Evolutionary conservation across 768 basidiomycete genomes (phyloP).

Genomic region (Gautieria morchelliformis): DNA sequence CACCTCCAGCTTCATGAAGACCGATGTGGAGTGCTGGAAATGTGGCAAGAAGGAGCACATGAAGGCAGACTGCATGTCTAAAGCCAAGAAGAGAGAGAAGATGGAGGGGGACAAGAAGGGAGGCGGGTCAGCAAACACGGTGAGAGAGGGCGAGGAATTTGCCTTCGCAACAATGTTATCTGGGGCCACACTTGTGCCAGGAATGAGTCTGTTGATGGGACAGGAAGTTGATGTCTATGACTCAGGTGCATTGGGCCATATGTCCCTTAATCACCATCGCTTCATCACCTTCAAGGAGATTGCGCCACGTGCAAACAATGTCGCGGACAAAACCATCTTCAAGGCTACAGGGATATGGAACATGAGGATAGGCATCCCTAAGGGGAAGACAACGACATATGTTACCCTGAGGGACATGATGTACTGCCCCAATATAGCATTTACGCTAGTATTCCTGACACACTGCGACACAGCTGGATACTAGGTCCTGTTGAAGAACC

Average conservation of each 20-base stretch:
- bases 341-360: constrained; percentile 23
- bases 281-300: constrained; percentile 21
- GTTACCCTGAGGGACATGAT: constrained; percentile 13
- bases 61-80: constrained; percentile 12
- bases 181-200: not conserved
- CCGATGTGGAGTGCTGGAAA: constrained; percentile 12
- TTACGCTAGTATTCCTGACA: constrained; percentile 17
- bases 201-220: not conserved
- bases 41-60: constrained; percentile 12
- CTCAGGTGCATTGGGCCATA: constrained; percentile 28
- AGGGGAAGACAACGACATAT: constrained; percentile 6
- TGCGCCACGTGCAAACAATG: constrained; percentile 18
- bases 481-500: constrained; percentile 8
- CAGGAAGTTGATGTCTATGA: constrained; percentile 12
- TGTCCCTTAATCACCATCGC: constrained; percentile 23
- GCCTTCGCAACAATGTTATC: not conserved
- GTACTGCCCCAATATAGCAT: constrained; percentile 14
- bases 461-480: constrained; percentile 9
- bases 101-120: not conserved
- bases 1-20: not conserved
- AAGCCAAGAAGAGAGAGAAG: constrained; percentile 12
- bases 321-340: constrained; percentile 19
- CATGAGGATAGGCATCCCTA: constrained; percentile 15
- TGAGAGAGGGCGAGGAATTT: not conserved
- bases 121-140: not conserved